phyloP scores from a whole-genome alignment of 1,284 basidiomycete genomes.

The Ustilago bromivora region DNA sequence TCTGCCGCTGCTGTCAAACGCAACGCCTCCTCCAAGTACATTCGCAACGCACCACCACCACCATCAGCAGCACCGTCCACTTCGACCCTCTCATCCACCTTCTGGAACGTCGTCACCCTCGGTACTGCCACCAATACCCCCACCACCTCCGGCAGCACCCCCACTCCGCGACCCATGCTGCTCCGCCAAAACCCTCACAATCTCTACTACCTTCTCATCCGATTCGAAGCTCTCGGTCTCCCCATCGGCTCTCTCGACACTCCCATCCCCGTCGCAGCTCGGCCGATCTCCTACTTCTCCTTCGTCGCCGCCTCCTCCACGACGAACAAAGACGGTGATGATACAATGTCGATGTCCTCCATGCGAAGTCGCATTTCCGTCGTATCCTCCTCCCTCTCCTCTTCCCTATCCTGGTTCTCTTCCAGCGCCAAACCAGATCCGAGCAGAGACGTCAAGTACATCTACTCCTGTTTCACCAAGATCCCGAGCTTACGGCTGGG shows the following conservation, averaged over 20 bases:
- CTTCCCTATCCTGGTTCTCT: conserved; percentile 48
- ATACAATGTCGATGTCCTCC: conserved; percentile 81
- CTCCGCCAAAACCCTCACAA: conserved; percentile 83
- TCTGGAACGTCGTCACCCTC: conserved; percentile 47
- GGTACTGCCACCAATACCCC: conserved; percentile 14
- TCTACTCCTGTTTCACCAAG: conserved; percentile 88
- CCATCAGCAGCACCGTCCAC: neutral
- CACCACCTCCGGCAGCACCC: neutral
- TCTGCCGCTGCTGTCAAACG: conserved; percentile 21
- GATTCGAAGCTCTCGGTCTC: conserved; percentile 82
- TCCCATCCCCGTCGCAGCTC: conserved; percentile 66
- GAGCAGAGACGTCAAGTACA: conserved; percentile 78
- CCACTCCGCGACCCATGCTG: conserved; percentile 67
- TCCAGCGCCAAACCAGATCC: conserved; percentile 72
- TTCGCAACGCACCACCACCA: neutral
- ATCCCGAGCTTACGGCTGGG: conserved; percentile 77
- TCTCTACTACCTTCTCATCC: conserved; percentile 87
- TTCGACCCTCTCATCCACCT: conserved; percentile 23
- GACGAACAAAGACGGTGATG: conserved; percentile 65
- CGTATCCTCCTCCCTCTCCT: conserved; percentile 76
- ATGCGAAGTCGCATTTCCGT: conserved; percentile 82
- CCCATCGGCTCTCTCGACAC: conserved; percentile 83
- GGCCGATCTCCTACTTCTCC: conserved; percentile 74
- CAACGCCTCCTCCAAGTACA: conserved; percentile 1
- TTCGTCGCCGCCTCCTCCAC: conserved; percentile 38